phyloP scores from a whole-genome alignment of 2,329 filamentous ascomycete species.

The Nigrospora osmanthi region DNA sequence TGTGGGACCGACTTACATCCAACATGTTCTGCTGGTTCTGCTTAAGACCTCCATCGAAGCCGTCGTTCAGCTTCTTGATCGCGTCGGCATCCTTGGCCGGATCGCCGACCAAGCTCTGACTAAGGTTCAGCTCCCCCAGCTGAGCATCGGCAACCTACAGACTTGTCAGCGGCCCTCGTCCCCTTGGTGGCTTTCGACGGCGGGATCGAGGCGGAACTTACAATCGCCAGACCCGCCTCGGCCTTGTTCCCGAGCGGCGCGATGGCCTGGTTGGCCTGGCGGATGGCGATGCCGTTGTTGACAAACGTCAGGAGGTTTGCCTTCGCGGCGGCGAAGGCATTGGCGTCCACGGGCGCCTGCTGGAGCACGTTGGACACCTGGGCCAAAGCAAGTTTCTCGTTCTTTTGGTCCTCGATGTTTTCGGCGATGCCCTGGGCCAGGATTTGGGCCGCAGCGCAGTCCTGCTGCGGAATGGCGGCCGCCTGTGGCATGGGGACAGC shows the following conservation, averaged over 20 bases:
- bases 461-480: background rate
- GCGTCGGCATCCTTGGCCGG: background rate
- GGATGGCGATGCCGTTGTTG: constrained; percentile 13
- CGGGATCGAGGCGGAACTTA: background rate
- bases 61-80: background rate
- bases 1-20: background rate
- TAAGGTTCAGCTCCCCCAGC: constrained; percentile 24
- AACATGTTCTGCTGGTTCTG: constrained; percentile 2
- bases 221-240: constrained; percentile 7
- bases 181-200: too few relatives aligned
- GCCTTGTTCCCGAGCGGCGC: constrained; percentile 7
- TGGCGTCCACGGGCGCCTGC: constrained; percentile 4
- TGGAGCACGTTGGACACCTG: constrained; percentile 4
- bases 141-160: constrained; percentile 19
- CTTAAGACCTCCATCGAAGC: constrained; percentile 1
- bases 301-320: constrained; percentile 10
- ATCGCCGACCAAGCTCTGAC: background rate
- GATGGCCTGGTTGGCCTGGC: constrained; percentile 13
- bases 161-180: too few relatives aligned
- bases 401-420: constrained; percentile 15
- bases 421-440: constrained; percentile 12
- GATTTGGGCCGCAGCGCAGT: constrained; percentile 10
- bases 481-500: background rate
- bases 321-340: constrained; percentile 8
- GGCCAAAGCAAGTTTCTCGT: constrained; percentile 9